Evolutionary conservation across 75 land plant genomes (phyloP).

Genomic region (Ceratopteris richardii): DNA sequence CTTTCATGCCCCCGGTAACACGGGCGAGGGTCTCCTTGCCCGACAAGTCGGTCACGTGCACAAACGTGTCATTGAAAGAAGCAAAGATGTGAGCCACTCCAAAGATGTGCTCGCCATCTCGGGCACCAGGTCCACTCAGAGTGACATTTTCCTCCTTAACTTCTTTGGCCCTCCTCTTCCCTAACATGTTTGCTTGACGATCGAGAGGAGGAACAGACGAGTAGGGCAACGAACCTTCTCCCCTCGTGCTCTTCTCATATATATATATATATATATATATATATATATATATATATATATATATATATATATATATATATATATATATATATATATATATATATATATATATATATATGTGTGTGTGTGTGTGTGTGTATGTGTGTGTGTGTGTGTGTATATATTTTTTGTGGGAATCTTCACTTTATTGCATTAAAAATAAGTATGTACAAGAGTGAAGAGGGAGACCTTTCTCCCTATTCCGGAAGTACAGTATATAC

Average conservation of each 20-base stretch:
- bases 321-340: too few species aligned
- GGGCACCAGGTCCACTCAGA: slow-evolving; percentile 54
- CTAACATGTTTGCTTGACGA: too few species aligned
- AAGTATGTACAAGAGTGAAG: too few species aligned
- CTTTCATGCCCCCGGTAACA: slow-evolving; percentile 89
- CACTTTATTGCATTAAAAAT: too few species aligned
- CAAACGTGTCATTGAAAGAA: slow-evolving; percentile 85
- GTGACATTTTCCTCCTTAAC: slow-evolving; percentile 79
- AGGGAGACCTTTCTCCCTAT: too few species aligned
- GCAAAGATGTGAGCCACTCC: slow-evolving; percentile 59
- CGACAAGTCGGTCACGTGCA: slow-evolving; percentile 88
- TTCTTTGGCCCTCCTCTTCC: slow-evolving; percentile 47
- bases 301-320: background rate
- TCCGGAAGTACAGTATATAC: too few species aligned
- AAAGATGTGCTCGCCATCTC: slow-evolving; percentile 59
- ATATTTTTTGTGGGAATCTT: too few species aligned
- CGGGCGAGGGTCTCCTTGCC: slow-evolving; percentile 79
- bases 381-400: too few species aligned
- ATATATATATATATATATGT: too few species aligned
- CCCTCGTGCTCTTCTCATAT: background rate
- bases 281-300: background rate
- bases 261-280: background rate
- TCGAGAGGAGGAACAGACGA: background rate
- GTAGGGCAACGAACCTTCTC: background rate
- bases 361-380: too few species aligned